Evolutionary conservation across 345 rosid species (phyloP).

Genomic region (Citrus cavaleriei): DNA sequence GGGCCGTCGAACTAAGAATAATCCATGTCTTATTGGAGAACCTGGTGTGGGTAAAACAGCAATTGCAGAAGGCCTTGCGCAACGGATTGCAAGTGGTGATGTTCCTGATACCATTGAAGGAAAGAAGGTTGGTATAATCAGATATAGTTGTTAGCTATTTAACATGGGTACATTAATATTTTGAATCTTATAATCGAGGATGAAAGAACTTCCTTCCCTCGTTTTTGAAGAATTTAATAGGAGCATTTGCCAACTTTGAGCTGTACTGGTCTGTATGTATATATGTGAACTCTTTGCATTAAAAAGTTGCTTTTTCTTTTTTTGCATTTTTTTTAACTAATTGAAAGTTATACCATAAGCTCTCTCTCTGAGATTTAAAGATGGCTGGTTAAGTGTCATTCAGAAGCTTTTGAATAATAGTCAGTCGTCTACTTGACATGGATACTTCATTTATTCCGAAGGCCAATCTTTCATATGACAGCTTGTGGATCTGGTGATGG

Average conservation of each 20-base stretch:
- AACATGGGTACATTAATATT: background rate
- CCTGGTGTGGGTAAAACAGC: slow-evolving; percentile 99
- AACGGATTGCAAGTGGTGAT: slow-evolving; percentile 85
- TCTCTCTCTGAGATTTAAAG: background rate
- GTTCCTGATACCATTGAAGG: slow-evolving; percentile 98
- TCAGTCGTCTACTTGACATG: background rate
- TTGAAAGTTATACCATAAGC: background rate
- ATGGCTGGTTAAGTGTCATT: background rate
- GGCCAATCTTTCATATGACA: background rate
- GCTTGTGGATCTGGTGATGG: background rate
- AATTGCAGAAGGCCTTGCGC: slow-evolving; percentile 99
- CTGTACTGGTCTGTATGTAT: background rate
- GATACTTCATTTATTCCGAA: background rate
- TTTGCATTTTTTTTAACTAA: background rate
- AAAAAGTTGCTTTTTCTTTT: background rate
- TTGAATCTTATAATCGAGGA: background rate
- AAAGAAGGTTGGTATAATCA: slow-evolving; percentile 59
- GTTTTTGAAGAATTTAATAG: background rate
- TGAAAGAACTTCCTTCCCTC: background rate
- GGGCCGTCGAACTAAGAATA: slow-evolving; percentile 96
- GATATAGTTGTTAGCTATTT: background rate
- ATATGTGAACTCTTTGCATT: background rate
- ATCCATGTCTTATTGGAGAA: slow-evolving; percentile 98
- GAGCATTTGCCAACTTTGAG: background rate
- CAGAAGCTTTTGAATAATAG: background rate